A percentile compares a stretch with the other conserved stretches of the same genome.
Conservation (phyloP, 352 stramenopile species). For the Phytopythium delawarense region DNA sequence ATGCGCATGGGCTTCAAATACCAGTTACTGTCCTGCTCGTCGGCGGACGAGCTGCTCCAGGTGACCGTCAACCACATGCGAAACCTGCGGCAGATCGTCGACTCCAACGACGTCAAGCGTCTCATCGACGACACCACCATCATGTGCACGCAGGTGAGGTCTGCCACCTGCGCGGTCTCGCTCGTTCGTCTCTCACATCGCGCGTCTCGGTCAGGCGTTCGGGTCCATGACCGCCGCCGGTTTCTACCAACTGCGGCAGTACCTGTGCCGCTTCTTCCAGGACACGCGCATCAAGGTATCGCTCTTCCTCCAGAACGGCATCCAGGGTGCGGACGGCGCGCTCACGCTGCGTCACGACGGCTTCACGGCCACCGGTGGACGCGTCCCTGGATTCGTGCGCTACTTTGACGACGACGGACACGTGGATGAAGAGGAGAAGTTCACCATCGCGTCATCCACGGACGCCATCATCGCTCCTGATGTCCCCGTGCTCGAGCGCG, state of each 20-base stretch:
- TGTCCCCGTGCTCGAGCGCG: constrained; percentile 48
- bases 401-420: constrained; percentile 67
- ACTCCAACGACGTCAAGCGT: constrained; percentile 53
- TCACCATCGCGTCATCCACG: constrained; percentile 49
- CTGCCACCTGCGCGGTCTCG: background rate
- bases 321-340: constrained; percentile 83
- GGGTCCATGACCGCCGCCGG: constrained; percentile 54
- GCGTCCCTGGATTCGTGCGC: constrained; percentile 57
- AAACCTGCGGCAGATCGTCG: constrained; percentile 71
- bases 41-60: constrained; percentile 81
- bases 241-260: constrained; percentile 84
- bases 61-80: constrained; percentile 87
- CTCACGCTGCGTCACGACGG: constrained; percentile 75
- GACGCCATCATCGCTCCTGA: constrained; percentile 47
- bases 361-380: constrained; percentile 58
- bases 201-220: constrained; percentile 37
- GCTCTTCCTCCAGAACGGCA: constrained; percentile 87
- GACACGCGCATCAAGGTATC: constrained; percentile 90
- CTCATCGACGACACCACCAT: constrained; percentile 79
- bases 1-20: constrained; percentile 96
- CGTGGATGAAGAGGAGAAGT: constrained; percentile 64
- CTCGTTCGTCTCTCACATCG: background rate
- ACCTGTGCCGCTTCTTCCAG: constrained; percentile 88
- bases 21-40: constrained; percentile 80
- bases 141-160: constrained; percentile 50